Conservation (phyloP, 306 rosid genomes). For the Oemleria cerasiformis region DNA sequence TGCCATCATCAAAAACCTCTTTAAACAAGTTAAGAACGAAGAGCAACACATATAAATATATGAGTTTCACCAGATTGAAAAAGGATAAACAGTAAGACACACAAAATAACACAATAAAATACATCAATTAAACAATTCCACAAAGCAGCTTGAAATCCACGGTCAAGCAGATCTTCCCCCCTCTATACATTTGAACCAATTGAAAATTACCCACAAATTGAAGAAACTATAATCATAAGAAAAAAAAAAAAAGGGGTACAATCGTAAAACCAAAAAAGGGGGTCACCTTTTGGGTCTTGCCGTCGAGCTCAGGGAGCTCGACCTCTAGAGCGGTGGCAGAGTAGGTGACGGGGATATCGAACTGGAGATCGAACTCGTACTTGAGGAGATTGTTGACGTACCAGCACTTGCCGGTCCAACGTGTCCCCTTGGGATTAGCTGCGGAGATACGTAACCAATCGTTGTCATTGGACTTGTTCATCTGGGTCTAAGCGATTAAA, state of each 20-base stretch:
- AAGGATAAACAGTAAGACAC: too few relatives aligned
- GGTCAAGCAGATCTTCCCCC: too few relatives aligned
- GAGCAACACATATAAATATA: too few relatives aligned
- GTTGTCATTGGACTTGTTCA: slow-evolving; percentile 98
- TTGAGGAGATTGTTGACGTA: slow-evolving; percentile 92
- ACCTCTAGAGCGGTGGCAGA: slow-evolving; percentile 98
- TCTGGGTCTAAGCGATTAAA: slow-evolving; percentile 86
- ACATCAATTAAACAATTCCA: too few relatives aligned
- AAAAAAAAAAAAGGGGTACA: background rate
- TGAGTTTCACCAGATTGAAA: too few relatives aligned
- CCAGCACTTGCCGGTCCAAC: slow-evolving; percentile 99
- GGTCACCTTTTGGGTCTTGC: slow-evolving; percentile 90
- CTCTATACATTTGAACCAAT: slow-evolving; percentile 85
- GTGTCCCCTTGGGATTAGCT: slow-evolving; percentile 82
- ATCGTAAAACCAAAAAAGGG: background rate
- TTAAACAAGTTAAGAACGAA: too few relatives aligned
- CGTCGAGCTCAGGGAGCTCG: slow-evolving; percentile 96
- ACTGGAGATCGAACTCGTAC: slow-evolving; percentile 98
- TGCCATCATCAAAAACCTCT: too few relatives aligned
- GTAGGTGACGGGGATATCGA: slow-evolving; percentile 85
- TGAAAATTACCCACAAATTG: background rate
- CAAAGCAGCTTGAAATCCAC: slow-evolving; percentile 98
- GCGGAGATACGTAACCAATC: slow-evolving; percentile 98
- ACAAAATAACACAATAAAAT: too few relatives aligned
- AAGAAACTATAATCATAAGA: background rate